phyloP scores from a whole-genome alignment of 1,139 yeast genomes.

The Suhomyces wounanorum region DNA sequence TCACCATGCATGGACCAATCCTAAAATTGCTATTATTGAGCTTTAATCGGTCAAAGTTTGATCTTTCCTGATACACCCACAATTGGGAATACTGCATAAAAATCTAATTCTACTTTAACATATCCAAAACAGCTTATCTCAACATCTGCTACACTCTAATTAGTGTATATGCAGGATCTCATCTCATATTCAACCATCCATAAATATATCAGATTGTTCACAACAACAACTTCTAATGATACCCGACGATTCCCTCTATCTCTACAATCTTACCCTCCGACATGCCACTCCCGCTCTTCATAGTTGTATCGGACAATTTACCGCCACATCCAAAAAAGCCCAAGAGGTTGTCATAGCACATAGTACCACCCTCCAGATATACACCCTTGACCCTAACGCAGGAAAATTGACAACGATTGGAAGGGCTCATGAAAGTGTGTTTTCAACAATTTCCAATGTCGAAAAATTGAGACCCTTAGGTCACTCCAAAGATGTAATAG shows the following conservation, averaged over 20 bases:
- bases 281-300: slow-evolving; percentile 53
- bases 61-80: no score
- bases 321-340: slow-evolving; percentile 48
- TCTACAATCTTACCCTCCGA: slow-evolving; percentile 70
- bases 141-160: not conserved
- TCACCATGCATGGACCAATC: no score
- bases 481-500: slow-evolving; percentile 54
- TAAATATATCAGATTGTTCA: not conserved
- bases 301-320: slow-evolving; percentile 69
- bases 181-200: not conserved
- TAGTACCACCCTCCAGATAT: slow-evolving; percentile 54
- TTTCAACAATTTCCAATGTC: slow-evolving; percentile 61
- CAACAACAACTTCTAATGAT: slow-evolving; percentile 5
- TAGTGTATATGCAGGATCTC: not conserved
- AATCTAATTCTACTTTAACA: no score
- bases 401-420: slow-evolving; percentile 53
- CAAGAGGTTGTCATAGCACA: slow-evolving; percentile 69
- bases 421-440: slow-evolving; percentile 24
- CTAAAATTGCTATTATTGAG: no score
- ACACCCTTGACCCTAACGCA: slow-evolving; percentile 51
- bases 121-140: not conserved
- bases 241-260: slow-evolving; percentile 43
- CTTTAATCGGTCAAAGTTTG: no score
- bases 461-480: slow-evolving; percentile 56
- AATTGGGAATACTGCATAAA: no score